Conservation (phyloP, 352 stramenopile species). For the Phytophthora pistaciae region DNA sequence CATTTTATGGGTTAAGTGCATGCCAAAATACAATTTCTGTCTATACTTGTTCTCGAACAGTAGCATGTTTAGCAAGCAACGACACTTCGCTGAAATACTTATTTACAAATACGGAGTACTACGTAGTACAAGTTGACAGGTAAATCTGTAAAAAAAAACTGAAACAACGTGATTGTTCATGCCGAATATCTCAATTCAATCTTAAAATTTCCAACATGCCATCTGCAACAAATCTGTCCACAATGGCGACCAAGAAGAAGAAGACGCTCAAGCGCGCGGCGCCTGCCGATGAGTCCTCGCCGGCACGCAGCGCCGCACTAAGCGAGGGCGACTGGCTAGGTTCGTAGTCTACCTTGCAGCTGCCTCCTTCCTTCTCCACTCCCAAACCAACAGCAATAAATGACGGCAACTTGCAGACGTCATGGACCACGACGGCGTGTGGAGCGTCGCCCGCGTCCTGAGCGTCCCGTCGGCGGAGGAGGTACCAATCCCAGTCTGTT, state of each 20-base stretch:
- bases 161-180: too few species aligned
- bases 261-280: not conserved
- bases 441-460: slow-evolving; percentile 65
- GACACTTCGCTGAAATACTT: too few species aligned
- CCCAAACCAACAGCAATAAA: not conserved
- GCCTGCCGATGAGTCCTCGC: not conserved
- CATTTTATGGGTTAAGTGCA: not conserved
- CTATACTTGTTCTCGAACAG: too few species aligned
- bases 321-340: slow-evolving; percentile 18
- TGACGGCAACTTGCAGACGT: slow-evolving; percentile 41
- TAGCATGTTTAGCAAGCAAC: too few species aligned
- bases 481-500: not conserved
- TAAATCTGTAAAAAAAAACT: too few species aligned
- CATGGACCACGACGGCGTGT: slow-evolving; percentile 59
- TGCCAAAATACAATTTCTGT: too few species aligned
- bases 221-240: too few species aligned
- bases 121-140: too few species aligned
- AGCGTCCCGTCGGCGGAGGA: slow-evolving; percentile 19
- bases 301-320: not conserved
- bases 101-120: too few species aligned
- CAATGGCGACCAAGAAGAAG: not conserved
- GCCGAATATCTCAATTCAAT: too few species aligned
- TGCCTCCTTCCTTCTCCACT: not conserved
- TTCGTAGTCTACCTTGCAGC: not conserved
- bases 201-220: too few species aligned